Evolutionary conservation across 2,329 filamentous ascomycete genomes (phyloP).

Genomic region (Colletotrichum ledebouriae): DNA sequence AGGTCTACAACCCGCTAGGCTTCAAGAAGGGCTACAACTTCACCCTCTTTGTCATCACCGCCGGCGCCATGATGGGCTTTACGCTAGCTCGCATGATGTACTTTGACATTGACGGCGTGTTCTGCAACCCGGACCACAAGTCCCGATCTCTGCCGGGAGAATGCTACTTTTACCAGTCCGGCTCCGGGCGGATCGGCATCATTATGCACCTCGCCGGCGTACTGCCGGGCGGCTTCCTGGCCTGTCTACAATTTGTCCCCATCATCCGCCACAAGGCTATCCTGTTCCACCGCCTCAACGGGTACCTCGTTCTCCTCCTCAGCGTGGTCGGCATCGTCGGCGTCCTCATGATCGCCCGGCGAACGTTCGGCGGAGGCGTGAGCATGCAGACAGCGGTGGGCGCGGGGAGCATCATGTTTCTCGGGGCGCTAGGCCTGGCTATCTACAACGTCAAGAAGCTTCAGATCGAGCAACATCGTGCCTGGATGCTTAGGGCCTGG

Average conservation of each 20-base stretch:
- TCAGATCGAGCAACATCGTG: conserved; percentile 73
- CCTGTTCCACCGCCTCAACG: conserved; percentile 71
- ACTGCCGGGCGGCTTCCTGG: conserved; percentile 60
- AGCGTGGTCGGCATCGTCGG: conserved; percentile 60
- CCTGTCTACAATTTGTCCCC: conserved; percentile 64
- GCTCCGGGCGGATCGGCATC: conserved; percentile 55
- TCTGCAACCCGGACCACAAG: conserved; percentile 49
- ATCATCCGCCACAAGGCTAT: conserved; percentile 61
- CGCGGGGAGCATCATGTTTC: conserved; percentile 59
- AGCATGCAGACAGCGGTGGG: conserved; percentile 62
- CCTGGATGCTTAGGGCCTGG: conserved; percentile 73
- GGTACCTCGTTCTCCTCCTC: conserved; percentile 67
- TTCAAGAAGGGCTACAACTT: conserved; percentile 72
- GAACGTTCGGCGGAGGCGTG: conserved; percentile 67
- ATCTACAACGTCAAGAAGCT: conserved; percentile 70
- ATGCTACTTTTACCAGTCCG: conserved; percentile 53
- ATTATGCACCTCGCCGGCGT: conserved; percentile 60
- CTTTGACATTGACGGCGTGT: conserved; percentile 57
- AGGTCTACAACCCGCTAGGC: conserved; percentile 62
- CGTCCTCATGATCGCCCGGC: conserved; percentile 65
- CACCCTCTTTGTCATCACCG: conserved; percentile 63
- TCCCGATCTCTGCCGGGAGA: conserved; percentile 51
- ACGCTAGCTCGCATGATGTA: conserved; percentile 62
- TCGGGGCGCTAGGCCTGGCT: conserved; percentile 59
- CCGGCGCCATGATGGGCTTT: conserved; percentile 62